Base-by-base conservation (phyloP, 805 yeast genomes). In the Wickerhamomyces chambardii region DNA sequence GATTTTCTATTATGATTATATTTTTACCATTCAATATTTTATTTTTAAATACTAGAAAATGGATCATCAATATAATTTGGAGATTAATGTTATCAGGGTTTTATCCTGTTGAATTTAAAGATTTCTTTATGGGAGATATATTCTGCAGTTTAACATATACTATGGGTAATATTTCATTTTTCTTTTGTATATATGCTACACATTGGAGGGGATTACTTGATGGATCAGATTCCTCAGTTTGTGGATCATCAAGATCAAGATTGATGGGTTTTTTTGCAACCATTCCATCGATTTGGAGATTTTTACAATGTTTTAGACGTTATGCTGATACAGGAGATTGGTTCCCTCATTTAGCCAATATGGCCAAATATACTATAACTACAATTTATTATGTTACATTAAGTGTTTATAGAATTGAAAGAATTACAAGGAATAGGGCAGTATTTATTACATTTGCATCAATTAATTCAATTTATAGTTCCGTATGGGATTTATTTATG, bases 311-410 rank as follows among this genome's bases (percentile, higher is more conserved):
- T 59, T 54, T 82, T 25, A 66, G 98, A 47, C 94, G 98, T 70
- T 92, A 70, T 54, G 75, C 78, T 19, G 98, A 92, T 53, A 82
- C 97, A 0, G 90, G 94, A 3, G 96, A 89, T 50, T 81, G 89
- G 84, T 92, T 92, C 53, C 98, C 98, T 0, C 98, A 92, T 66
- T 59, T 90, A 38, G 90, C 95, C 5, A 92, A 92, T 49, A 85
- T 85, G 67, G 48, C 66, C 25, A 92, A 92, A 56, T 92, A 90
- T 53, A 48, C 70, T 1, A 59, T 80, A 27, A 71, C 89, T 2
- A 69, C 83, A 3, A 47, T 73, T 17, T 86, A 84, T 56, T 79
- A 84, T 56, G 73, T 77, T 48, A 63, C 79, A 7, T 64, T 92
- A 47, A 83, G 95, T 59, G 59, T 81, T 16, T 89, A 85, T 55